phyloP scores from a whole-genome alignment of 768 basidiomycete species.

The Leccinum subgranulosum region DNA sequence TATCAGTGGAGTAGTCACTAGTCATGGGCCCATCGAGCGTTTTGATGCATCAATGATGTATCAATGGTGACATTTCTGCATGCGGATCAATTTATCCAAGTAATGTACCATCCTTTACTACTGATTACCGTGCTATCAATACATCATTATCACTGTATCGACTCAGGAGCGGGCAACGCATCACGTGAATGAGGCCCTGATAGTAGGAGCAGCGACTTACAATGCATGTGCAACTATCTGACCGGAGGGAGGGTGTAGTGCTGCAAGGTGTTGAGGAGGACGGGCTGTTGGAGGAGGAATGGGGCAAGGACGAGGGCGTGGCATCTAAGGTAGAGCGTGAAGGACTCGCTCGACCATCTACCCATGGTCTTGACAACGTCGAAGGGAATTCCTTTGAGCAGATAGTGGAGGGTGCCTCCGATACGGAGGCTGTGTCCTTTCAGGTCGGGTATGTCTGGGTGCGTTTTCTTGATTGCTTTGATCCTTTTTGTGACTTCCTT shows the following conservation, averaged over 20 bases:
- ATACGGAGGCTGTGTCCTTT: background rate
- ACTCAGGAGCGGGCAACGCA: background rate
- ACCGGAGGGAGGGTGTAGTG: background rate
- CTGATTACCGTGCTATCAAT: too few relatives aligned
- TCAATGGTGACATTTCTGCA: too few relatives aligned
- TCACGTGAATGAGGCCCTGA: background rate
- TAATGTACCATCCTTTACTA: too few relatives aligned
- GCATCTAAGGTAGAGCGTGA: background rate
- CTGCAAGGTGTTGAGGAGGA: too few relatives aligned
- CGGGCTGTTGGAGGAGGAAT: background rate
- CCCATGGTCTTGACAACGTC: background rate
- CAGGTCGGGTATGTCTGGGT: background rate
- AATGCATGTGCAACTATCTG: background rate
- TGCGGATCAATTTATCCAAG: too few relatives aligned
- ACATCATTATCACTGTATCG: too few relatives aligned
- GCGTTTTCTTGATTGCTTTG: background rate
- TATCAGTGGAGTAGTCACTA: too few relatives aligned
- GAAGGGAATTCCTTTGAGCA: background rate
- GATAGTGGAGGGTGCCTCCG: background rate
- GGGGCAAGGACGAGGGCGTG: background rate
- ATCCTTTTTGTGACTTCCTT: background rate
- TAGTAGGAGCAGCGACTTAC: background rate
- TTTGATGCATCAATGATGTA: too few relatives aligned
- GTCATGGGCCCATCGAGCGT: slow-evolving; percentile 37
- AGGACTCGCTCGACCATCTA: background rate